These are phyloP conservation scores for Oenanthe javanica DNA, from an alignment of 140 eudicot genomes.

Conservation along the genomic window DNA sequence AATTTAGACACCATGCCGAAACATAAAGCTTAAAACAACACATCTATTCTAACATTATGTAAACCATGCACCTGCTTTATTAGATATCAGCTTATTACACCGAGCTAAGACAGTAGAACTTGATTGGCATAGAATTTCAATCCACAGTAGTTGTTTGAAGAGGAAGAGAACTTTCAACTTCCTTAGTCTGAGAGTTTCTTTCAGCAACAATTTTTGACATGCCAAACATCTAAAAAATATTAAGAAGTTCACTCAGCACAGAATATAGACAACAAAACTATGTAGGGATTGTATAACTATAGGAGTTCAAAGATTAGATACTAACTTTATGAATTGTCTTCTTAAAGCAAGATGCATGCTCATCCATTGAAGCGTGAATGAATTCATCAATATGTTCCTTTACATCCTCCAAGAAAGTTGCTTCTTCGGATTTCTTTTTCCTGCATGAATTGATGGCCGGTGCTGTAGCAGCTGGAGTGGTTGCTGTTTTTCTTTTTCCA, in stretches of 20 bases:
- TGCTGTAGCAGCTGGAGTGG: slow-evolving; percentile 21
- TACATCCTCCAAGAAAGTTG: slow-evolving; percentile 72
- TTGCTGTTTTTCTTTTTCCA: slow-evolving; percentile 40
- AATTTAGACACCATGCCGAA: neutral
- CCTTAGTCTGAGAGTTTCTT: slow-evolving; percentile 42
- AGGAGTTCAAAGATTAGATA: neutral
- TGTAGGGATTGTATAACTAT: neutral
- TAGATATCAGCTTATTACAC: neutral
- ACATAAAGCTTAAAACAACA: neutral
- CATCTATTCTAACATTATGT: neutral
- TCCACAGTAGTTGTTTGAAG: slow-evolving; percentile 50
- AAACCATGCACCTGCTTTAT: neutral
- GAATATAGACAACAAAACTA: neutral
- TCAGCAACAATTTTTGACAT: slow-evolving; percentile 77
- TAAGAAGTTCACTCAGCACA: neutral
- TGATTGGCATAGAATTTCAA: slow-evolving; percentile 18
- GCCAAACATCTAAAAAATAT: slow-evolving; percentile 61
- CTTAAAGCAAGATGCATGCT: slow-evolving; percentile 72
- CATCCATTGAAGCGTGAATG: slow-evolving; percentile 78
- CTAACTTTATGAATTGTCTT: slow-evolving; percentile 68
- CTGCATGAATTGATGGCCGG: slow-evolving; percentile 51
- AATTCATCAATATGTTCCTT: slow-evolving; percentile 93
- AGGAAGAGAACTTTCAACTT: slow-evolving; percentile 68
- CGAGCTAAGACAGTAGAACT: neutral
- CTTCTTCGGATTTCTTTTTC: slow-evolving; percentile 70